Base-by-base conservation (phyloP, 148 eudicot genomes). In the Chenopodium quinoa region DNA sequence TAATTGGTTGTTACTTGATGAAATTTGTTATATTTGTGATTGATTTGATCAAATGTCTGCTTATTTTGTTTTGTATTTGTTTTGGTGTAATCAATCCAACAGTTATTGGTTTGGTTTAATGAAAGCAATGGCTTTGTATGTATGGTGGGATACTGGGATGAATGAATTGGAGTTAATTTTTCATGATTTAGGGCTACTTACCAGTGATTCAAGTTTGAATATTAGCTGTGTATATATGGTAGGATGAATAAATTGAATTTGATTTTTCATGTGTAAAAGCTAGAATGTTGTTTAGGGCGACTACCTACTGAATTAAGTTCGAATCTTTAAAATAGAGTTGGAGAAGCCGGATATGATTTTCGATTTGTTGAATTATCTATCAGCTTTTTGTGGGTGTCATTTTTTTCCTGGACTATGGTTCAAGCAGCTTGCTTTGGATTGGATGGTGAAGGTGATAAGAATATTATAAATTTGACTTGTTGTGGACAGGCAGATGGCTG, bases 401-500 rank as follows among this genome's bases (percentile, higher is more conserved):
- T 47, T 37, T 23, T 44, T 73, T 73, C 22, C 1, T 16, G 48
- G 8, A 54, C 58, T 56, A 14, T 64, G 2, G 11, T 73, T 9
- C 10, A 11, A 4, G 13, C 8, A 29, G 44, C 14, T 32, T 73
- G 40, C 50, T 80, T 64, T 29, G 52, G 74, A 13, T 73, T 12
- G 17, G 32, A 54, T 44, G 71, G 32, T 31, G 64, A 64, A 20
- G 25, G 63, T 23, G 22, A 31, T 67, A 13, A 29, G 71, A 63
- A 75, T 48, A 16, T 31, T 78, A 56, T 66, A 14, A 54, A 77
- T 78, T 68, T 62, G 78, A 84, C 29, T 27, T 27, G 29, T 27
- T 27, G 29, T 27, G 29, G 29, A 27, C 88, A 95, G 99, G 97
- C 97, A 83, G 99, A 95, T 88, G 99, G 97, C 40, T 95, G 97